phyloP scores from a whole-genome alignment of 306 rosid species.

The Hippophae rhamnoides region DNA sequence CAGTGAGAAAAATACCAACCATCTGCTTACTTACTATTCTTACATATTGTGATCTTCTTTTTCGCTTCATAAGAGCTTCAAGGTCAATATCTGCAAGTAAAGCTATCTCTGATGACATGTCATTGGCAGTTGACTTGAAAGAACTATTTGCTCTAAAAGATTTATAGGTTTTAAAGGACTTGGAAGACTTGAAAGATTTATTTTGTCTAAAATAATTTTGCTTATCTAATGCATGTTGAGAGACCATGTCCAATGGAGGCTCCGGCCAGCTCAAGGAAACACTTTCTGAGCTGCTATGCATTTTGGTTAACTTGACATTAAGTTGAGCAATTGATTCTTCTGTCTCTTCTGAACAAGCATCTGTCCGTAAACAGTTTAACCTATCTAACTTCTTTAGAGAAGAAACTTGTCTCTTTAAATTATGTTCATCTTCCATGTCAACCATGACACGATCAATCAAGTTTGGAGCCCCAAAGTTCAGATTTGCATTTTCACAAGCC shows the following conservation, averaged over 20 bases:
- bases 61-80: slow-evolving; percentile 65
- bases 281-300: slow-evolving; percentile 69
- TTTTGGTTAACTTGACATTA: slow-evolving; percentile 40
- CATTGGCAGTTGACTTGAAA: slow-evolving; percentile 49
- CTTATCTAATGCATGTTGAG: slow-evolving; percentile 41
- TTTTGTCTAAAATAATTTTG: slow-evolving; percentile 41
- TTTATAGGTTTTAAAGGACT: slow-evolving; percentile 39
- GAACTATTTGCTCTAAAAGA: slow-evolving; percentile 43
- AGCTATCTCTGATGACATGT: slow-evolving; percentile 30
- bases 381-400: slow-evolving; percentile 52
- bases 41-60: slow-evolving; percentile 61
- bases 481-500: slow-evolving; percentile 14
- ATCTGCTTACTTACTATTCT: slow-evolving; percentile 90
- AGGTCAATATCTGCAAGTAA: slow-evolving; percentile 68
- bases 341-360: slow-evolving; percentile 17
- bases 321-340: slow-evolving; percentile 31
- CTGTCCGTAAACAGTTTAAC: slow-evolving; percentile 48
- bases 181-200: slow-evolving; percentile 45
- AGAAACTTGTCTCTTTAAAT: slow-evolving; percentile 39
- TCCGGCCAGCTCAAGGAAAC: slow-evolving; percentile 95
- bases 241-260: slow-evolving; percentile 53
- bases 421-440: slow-evolving; percentile 18
- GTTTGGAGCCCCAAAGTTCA: slow-evolving; percentile 28
- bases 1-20: slow-evolving; percentile 82
- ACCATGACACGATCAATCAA: slow-evolving; percentile 26